phyloP scores from a whole-genome alignment of 2,329 filamentous ascomycete species.

The Diaporthe humulicola region DNA sequence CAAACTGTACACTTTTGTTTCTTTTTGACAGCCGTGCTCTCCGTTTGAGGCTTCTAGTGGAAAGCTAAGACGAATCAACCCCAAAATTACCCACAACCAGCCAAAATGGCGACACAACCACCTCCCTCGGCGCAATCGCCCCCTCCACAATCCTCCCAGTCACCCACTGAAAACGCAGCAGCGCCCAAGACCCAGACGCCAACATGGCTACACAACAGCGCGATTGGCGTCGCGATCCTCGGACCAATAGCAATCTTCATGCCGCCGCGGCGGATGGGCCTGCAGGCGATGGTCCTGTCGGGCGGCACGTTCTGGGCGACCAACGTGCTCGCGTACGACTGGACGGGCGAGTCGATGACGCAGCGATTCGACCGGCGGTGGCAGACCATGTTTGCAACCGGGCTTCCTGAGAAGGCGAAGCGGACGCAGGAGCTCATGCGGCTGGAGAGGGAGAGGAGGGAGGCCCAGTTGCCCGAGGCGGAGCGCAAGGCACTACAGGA shows the following conservation, averaged over 20 bases:
- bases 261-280: conserved; percentile 65
- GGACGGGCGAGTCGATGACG: conserved; percentile 66
- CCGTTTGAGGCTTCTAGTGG: neutral
- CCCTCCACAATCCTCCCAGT: conserved; percentile 8
- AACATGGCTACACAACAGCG: conserved; percentile 59
- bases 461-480: conserved; percentile 49
- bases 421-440: conserved; percentile 61
- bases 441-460: conserved; percentile 57
- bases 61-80: neutral
- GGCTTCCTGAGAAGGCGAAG: conserved; percentile 69
- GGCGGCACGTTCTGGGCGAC: conserved; percentile 65
- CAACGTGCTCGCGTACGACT: conserved; percentile 69
- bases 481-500: conserved; percentile 50
- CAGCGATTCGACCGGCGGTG: conserved; percentile 60
- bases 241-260: conserved; percentile 63
- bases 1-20: neutral
- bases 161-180: conserved; percentile 10
- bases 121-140: conserved; percentile 31
- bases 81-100: neutral
- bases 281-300: conserved; percentile 64
- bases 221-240: conserved; percentile 62
- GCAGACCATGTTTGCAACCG: conserved; percentile 60
- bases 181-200: conserved; percentile 44
- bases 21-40: neutral
- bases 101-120: conserved; percentile 37